Evolutionary conservation across 2,329 filamentous ascomycete species (phyloP), one percentile per base, ranked within the genome.

Genomic region (Elsinoe australis): DNA sequence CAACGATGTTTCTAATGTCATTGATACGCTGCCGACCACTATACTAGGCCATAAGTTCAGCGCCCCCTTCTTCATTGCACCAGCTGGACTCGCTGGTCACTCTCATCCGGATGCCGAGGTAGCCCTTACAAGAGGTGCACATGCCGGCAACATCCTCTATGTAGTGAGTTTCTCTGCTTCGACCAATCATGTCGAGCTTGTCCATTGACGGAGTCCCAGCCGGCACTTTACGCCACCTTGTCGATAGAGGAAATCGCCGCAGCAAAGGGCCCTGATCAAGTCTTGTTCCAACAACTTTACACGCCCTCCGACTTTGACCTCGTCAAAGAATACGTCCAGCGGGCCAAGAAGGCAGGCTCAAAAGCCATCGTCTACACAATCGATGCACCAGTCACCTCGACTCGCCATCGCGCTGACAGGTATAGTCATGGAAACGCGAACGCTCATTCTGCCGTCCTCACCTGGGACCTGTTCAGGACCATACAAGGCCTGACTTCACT

Each of bases 41-140:
- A 95, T 96, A 86, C 82, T 96, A 7, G 89, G 88, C 54, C 80
- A 83, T 31, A 86, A 85, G 60, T 79, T 80, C 53, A 78, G 82
- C 51, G 82, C 89, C 36, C 90, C 90, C 15, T 92, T 95, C 70
- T 96, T 95, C 69, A 83, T 95, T 26, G 94, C 90, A 1, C 90
- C 90, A 33, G 95, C 90, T 8, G 90, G 90, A 0, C 76, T 95
- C 5, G 90, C 89, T 56, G 95, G 95, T 67, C 79, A 95, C 6
- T 90, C 89, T 50, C 75, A 95, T 62, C 82, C 82, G 0, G 89
- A 95, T 65, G 56, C 56, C 5, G 74, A 78, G 61, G 54, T 67
- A 4, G 73, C 72, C 55, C 59, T 78, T 17, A 67, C 74, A 47
- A 66, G 70, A 61, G 72, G 65, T 32, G 73, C 75, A 7, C 70